Evolutionary conservation across 495 filamentous ascomycete species (phyloP).

Genomic region (Talaromyces thailandensis): DNA sequence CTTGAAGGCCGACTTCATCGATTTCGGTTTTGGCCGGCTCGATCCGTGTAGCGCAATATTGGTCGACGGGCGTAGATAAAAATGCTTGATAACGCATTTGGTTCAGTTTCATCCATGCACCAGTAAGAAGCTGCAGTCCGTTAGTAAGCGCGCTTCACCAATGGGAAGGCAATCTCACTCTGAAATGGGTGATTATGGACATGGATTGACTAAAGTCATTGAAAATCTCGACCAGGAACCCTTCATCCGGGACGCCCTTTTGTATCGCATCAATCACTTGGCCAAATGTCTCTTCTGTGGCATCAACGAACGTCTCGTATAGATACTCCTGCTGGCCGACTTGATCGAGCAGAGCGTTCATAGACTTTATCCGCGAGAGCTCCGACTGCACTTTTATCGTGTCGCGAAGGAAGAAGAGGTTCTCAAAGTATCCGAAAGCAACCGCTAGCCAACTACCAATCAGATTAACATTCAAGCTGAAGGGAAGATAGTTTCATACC

Average conservation of each 20-base stretch:
- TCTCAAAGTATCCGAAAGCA: slow-evolving; percentile 89
- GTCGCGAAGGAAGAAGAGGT: slow-evolving; percentile 58
- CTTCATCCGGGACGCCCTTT: slow-evolving; percentile 48
- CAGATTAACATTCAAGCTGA: neutral
- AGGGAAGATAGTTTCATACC: slow-evolving; percentile 42
- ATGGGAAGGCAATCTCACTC: slow-evolving; percentile 32
- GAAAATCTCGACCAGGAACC: slow-evolving; percentile 61
- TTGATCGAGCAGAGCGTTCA: slow-evolving; percentile 61
- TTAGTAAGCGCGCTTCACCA: neutral
- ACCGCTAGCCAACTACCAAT: slow-evolving; percentile 51
- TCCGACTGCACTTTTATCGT: slow-evolving; percentile 57
- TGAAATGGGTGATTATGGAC: slow-evolving; percentile 65
- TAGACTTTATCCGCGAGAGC: slow-evolving; percentile 55
- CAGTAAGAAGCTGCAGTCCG: slow-evolving; percentile 62
- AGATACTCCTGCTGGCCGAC: slow-evolving; percentile 58
- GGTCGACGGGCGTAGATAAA: slow-evolving; percentile 51
- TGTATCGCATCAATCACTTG: slow-evolving; percentile 43
- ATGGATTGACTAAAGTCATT: slow-evolving; percentile 60
- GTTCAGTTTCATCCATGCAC: slow-evolving; percentile 77
- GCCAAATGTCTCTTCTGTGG: slow-evolving; percentile 56
- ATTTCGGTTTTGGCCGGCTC: slow-evolving; percentile 76
- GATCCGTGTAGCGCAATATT: slow-evolving; percentile 62
- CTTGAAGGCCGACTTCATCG: slow-evolving; percentile 73
- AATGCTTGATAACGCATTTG: slow-evolving; percentile 60
- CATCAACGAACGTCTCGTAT: slow-evolving; percentile 78